Conservation (phyloP, 78 protist genomes). For the Emiliania huxleyi region DNA sequence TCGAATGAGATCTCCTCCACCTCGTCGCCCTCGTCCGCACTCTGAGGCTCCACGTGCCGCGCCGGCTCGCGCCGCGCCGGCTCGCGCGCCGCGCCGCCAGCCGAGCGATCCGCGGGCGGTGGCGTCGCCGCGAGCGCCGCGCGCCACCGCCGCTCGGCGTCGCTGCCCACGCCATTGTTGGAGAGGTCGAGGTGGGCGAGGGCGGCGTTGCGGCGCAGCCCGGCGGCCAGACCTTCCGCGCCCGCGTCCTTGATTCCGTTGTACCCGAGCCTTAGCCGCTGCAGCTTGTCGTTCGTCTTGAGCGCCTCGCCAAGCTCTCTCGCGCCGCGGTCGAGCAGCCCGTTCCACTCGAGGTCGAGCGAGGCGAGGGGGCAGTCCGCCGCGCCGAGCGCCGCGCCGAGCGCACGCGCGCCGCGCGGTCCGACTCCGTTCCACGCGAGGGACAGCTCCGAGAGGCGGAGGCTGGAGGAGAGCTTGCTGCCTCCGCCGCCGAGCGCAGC, state of each 20-base stretch:
- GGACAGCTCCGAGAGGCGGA: background rate
- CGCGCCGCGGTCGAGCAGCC: background rate
- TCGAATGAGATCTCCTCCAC: background rate
- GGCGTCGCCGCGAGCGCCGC: background rate
- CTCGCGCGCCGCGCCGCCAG: background rate
- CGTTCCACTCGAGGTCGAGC: background rate
- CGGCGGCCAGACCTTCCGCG: background rate
- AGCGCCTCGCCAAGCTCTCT: background rate
- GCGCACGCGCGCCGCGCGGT: background rate
- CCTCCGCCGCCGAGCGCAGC: background rate
- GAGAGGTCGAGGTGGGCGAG: background rate
- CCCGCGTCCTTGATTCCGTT: background rate
- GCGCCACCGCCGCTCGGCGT: background rate
- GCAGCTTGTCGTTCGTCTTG: background rate
- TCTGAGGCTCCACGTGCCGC: background rate
- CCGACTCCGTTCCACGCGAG: background rate
- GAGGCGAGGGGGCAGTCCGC: background rate
- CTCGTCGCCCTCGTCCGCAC: background rate
- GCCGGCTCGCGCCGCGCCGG: background rate
- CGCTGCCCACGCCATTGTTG: background rate
- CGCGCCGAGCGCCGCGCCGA: background rate
- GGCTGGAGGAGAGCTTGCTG: no score
- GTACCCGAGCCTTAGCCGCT: background rate
- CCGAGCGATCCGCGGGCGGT: background rate
- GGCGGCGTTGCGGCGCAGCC: background rate